phyloP scores from a whole-genome alignment of 495 filamentous ascomycete species.

The Penicillium tannophilum region DNA sequence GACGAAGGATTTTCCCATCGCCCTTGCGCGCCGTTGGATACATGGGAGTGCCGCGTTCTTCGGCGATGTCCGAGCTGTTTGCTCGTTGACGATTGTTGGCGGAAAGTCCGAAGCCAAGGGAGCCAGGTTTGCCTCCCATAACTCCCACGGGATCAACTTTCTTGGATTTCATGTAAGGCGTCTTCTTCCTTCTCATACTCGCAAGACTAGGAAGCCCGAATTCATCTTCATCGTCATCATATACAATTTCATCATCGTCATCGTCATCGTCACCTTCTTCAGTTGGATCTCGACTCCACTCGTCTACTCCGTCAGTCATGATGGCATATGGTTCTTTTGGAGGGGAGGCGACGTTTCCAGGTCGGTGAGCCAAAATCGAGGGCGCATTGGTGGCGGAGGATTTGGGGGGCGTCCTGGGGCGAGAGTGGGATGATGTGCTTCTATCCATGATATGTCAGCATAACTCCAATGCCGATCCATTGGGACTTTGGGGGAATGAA shows the following conservation, averaged over 20 bases:
- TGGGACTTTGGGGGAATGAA: background rate
- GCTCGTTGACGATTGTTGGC: slow-evolving; percentile 51
- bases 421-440: slow-evolving; percentile 54
- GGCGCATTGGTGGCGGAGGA: slow-evolving; percentile 39
- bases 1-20: slow-evolving; percentile 92
- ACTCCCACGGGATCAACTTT: slow-evolving; percentile 47
- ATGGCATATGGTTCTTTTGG: slow-evolving; percentile 74
- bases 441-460: slow-evolving; percentile 38
- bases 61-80: slow-evolving; percentile 87
- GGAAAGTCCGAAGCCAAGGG: slow-evolving; percentile 36
- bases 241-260: slow-evolving; percentile 67
- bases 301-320: slow-evolving; percentile 70
- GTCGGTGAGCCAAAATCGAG: slow-evolving; percentile 54
- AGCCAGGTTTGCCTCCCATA: slow-evolving; percentile 27
- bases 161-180: slow-evolving; percentile 44
- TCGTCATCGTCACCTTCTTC: slow-evolving; percentile 60
- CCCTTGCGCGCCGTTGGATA: slow-evolving; percentile 86
- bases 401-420: slow-evolving; percentile 65
- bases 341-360: slow-evolving; percentile 58
- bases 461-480: background rate
- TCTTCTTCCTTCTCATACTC: slow-evolving; percentile 76
- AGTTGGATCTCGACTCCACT: slow-evolving; percentile 68
- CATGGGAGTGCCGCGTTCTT: slow-evolving; percentile 80
- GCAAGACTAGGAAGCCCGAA: slow-evolving; percentile 90
- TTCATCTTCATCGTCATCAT: slow-evolving; percentile 89